Evolutionary conservation across 495 filamentous ascomycete species (phyloP), one percentile per base, ranked within the genome.

Genomic region (Penicillium argentinense): DNA sequence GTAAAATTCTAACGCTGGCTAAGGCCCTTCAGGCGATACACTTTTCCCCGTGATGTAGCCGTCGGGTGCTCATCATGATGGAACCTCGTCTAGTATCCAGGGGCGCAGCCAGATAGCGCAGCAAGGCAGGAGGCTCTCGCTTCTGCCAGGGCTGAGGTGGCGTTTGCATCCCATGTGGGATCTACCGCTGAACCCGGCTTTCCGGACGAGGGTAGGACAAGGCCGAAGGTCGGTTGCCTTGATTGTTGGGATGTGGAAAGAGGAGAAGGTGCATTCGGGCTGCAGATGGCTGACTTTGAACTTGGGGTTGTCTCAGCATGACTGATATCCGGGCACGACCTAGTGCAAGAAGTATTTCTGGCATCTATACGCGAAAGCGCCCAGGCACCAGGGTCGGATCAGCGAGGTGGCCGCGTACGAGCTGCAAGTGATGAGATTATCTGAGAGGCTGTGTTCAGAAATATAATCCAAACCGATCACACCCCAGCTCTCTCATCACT

Each of bases 1-100:
- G 16, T 45, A 9, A 45, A 32, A 27, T 38, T 45, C n/a, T 14
- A 29, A n/a, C 14, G 16, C 9, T 25, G 18, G 22, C 43, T 38
- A 16, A 25, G 17, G 16, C 22, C n/a, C 11, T 12, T 18, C 6
- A 16, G 16, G 21, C 33, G 33, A 9, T 14, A 9, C 25, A 11
- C 16, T 21, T 19, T 21, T 36, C 7, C 1, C 6, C 6, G 16
- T 8, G 9, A 9, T 9, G n/a, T 9, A 9, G 8, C 16, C 33
- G 8, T 36, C 16, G 21, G 8, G 3, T 18, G n/a, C 11, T 19
- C 1, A 7, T 36, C 6, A 8, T 7, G 2, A 21, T 9, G 4
- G 21, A 12, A 21, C 3, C 16, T 21, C 17, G 33, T 36, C 9
- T 21, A 11, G 13, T 6, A 21, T 36, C 17, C 8, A 21, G 21